Conservation (phyloP, 345 rosid species). For the Barbarea vulgaris region DNA sequence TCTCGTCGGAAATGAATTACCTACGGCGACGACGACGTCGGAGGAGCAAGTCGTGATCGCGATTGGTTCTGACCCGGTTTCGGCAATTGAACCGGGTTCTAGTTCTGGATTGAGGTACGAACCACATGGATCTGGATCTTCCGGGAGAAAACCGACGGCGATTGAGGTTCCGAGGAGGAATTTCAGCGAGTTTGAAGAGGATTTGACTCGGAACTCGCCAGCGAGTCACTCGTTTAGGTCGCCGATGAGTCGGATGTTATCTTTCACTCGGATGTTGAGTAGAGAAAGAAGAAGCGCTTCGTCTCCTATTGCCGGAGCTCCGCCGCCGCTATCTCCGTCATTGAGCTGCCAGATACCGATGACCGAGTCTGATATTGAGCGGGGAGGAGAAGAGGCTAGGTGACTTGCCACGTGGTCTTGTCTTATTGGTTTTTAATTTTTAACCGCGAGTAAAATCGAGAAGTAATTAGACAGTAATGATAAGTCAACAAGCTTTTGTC, state of each 20-base stretch:
- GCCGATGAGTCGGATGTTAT: slow-evolving; percentile 61
- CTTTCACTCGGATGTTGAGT: slow-evolving; percentile 59
- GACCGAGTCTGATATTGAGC: slow-evolving; percentile 50
- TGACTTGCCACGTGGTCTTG: slow-evolving; percentile 14
- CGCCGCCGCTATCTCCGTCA: slow-evolving; percentile 15
- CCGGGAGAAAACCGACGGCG: slow-evolving; percentile 47
- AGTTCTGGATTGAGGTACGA: slow-evolving; percentile 36
- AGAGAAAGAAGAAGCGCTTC: slow-evolving; percentile 49
- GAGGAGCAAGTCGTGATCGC: slow-evolving; percentile 31
- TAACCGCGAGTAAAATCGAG: neutral
- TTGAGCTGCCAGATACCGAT: slow-evolving; percentile 26
- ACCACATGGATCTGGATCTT: slow-evolving; percentile 15
- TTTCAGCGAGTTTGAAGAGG: slow-evolving; percentile 37
- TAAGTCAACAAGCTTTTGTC: slow-evolving; percentile 9
- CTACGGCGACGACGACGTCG: neutral
- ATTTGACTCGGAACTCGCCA: slow-evolving; percentile 38
- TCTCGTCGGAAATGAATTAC: neutral
- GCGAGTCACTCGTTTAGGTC: slow-evolving; percentile 56
- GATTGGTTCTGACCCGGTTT: slow-evolving; percentile 10
- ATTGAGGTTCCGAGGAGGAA: slow-evolving; percentile 46
- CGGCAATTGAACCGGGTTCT: slow-evolving; percentile 39
- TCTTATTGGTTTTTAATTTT: neutral
- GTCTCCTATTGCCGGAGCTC: slow-evolving; percentile 37
- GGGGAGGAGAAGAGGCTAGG: slow-evolving; percentile 42
- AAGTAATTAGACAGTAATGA: neutral